A percentile compares a stretch with the other conserved stretches of the same genome.
Conservation (phyloP, 805 yeast species). For the Geotrichum ghanense region DNA sequence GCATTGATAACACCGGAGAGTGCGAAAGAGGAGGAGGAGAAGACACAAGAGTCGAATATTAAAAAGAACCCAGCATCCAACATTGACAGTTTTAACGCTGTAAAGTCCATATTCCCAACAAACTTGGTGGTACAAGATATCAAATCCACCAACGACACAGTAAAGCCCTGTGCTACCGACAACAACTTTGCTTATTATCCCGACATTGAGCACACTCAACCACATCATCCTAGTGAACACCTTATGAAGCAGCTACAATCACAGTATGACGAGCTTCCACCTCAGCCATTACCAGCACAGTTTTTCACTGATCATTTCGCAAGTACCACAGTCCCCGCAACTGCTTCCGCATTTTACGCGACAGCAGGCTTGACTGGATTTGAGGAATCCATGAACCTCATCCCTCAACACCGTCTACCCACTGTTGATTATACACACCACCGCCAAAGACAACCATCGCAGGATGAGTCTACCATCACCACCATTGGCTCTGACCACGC, state of each 20-base stretch:
- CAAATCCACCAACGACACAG: neutral
- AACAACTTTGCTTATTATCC: neutral
- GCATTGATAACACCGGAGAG: neutral
- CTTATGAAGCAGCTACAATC: slow-evolving; percentile 7
- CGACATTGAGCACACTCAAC: slow-evolving; percentile 2
- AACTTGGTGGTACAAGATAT: neutral
- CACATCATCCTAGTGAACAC: slow-evolving; percentile 6
- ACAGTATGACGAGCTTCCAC: slow-evolving; percentile 6
- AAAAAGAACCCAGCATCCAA: neutral
- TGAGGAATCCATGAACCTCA: neutral
- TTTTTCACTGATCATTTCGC: too few species aligned
- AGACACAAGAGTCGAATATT: neutral
- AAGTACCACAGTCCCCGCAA: too few species aligned
- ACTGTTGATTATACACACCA: neutral
- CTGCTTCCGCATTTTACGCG: neutral
- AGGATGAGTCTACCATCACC: slow-evolving; percentile 1
- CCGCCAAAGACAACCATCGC: slow-evolving; percentile 1
- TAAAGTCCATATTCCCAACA: neutral
- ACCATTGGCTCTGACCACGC: slow-evolving; percentile 1
- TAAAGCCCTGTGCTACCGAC: neutral
- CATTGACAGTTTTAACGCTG: neutral
- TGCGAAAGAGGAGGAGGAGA: too few species aligned
- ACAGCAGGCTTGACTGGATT: neutral
- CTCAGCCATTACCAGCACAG: slow-evolving; percentile 5
- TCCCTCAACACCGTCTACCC: neutral